These are phyloP conservation scores for Stephanocyclus meneghinianus DNA, from an alignment of 352 stramenopile genomes.

Conservation along the genomic window DNA sequence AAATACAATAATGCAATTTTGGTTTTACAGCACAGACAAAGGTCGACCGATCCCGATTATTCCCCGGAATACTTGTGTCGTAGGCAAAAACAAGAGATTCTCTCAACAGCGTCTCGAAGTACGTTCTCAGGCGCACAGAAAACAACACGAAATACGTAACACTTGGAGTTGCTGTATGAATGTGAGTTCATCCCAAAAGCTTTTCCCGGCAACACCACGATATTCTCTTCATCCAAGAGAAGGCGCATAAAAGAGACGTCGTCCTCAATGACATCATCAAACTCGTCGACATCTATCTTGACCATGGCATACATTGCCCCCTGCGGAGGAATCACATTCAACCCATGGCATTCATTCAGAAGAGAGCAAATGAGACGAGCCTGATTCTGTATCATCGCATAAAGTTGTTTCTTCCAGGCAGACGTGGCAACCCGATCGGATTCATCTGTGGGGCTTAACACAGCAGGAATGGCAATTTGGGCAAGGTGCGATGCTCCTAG, in stretches of 20 bases:
- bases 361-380: slow-evolving; percentile 85
- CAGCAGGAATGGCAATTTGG: slow-evolving; percentile 84
- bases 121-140: slow-evolving; percentile 75
- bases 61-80: slow-evolving; percentile 38
- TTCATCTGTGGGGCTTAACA: slow-evolving; percentile 83
- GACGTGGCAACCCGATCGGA: slow-evolving; percentile 79
- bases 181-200: slow-evolving; percentile 79
- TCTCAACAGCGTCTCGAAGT: slow-evolving; percentile 65
- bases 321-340: slow-evolving; percentile 88
- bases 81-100: slow-evolving; percentile 83
- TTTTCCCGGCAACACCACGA: slow-evolving; percentile 92
- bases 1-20: not conserved
- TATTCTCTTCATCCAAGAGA: slow-evolving; percentile 92
- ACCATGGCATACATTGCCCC: slow-evolving; percentile 95
- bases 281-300: slow-evolving; percentile 79
- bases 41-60: not conserved
- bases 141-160: slow-evolving; percentile 79
- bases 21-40: not conserved
- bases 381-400: slow-evolving; percentile 86
- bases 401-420: slow-evolving; percentile 87
- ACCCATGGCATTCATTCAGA: slow-evolving; percentile 84
- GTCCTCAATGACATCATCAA: slow-evolving; percentile 86
- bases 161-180: not conserved
- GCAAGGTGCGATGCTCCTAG: slow-evolving; percentile 90
- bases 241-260: slow-evolving; percentile 92